phyloP scores from a whole-genome alignment of 495 filamentous ascomycete genomes.

The Filosporella fistucella region DNA sequence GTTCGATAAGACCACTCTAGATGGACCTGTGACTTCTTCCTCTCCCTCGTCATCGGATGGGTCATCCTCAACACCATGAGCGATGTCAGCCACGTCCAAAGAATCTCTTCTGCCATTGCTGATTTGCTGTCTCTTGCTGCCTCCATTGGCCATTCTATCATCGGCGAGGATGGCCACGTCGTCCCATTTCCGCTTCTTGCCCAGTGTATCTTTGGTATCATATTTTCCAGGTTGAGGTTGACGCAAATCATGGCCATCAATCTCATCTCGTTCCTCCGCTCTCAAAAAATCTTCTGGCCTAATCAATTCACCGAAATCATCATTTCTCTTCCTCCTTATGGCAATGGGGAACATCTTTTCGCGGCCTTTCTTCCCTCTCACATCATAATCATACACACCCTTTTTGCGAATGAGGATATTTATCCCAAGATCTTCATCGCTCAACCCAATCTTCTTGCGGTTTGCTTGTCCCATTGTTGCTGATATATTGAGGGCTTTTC shows the following conservation, averaged over 20 bases:
- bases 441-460: constrained; percentile 74
- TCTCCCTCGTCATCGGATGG: constrained; percentile 48
- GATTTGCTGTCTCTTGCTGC: constrained; percentile 39
- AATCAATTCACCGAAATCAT: constrained; percentile 92
- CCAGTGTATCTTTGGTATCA: constrained; percentile 59
- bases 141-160: constrained; percentile 30
- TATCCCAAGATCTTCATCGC: constrained; percentile 82
- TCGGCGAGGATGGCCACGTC: constrained; percentile 48
- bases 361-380: constrained; percentile 86
- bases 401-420: constrained; percentile 87
- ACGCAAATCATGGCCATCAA: constrained; percentile 55
- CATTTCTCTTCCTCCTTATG: constrained; percentile 69
- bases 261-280: constrained; percentile 86
- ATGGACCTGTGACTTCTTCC: constrained; percentile 61
- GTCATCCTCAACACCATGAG: constrained; percentile 36
- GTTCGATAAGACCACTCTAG: constrained; percentile 60
- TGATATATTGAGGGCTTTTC: constrained; percentile 84
- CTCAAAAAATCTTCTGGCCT: constrained; percentile 91
- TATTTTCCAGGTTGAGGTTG: constrained; percentile 33
- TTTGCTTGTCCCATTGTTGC: constrained; percentile 74
- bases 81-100: constrained; percentile 22
- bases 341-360: constrained; percentile 92
- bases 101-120: constrained; percentile 6
- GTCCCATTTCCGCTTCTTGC: constrained; percentile 93
- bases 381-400: constrained; percentile 85